A percentile compares a stretch with the other conserved stretches of the same genome.
Evolutionary conservation across 495 filamentous ascomycete species (phyloP).

Genomic region (Tuber indicum): DNA sequence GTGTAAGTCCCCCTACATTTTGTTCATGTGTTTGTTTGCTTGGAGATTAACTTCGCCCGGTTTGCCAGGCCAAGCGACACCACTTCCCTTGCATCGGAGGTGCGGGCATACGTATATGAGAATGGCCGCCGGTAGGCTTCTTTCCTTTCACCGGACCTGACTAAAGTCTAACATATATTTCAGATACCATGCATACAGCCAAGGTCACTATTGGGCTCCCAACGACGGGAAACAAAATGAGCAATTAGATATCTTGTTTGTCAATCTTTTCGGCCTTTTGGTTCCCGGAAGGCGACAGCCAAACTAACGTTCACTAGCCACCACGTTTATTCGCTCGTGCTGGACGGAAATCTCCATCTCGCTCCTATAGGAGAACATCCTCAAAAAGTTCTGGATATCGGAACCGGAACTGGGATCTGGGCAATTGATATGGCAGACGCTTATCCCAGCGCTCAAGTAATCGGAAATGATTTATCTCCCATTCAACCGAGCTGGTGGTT

Average conservation of each 20-base stretch:
- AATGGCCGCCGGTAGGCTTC: slow-evolving; percentile 48
- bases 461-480: slow-evolving; percentile 59
- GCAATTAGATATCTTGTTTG: slow-evolving; percentile 48
- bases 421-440: slow-evolving; percentile 51
- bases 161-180: neutral
- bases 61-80: slow-evolving; percentile 33
- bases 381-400: slow-evolving; percentile 60
- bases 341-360: slow-evolving; percentile 54
- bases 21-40: neutral
- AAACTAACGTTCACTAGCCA: slow-evolving; percentile 34
- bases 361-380: slow-evolving; percentile 54
- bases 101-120: slow-evolving; percentile 47
- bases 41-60: neutral
- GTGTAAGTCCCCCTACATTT: slow-evolving; percentile 4
- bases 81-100: slow-evolving; percentile 45
- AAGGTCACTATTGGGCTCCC: slow-evolving; percentile 52
- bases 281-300: neutral
- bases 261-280: slow-evolving; percentile 41
- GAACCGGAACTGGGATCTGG: slow-evolving; percentile 56
- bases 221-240: slow-evolving; percentile 53
- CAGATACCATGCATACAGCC: slow-evolving; percentile 52
- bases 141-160: neutral
- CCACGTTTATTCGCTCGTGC: slow-evolving; percentile 49
- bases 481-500: slow-evolving; percentile 46
- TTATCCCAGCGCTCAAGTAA: slow-evolving; percentile 47